Evolutionary conservation across 768 basidiomycete genomes (phyloP).

Genomic region (Chalciporus chontae): DNA sequence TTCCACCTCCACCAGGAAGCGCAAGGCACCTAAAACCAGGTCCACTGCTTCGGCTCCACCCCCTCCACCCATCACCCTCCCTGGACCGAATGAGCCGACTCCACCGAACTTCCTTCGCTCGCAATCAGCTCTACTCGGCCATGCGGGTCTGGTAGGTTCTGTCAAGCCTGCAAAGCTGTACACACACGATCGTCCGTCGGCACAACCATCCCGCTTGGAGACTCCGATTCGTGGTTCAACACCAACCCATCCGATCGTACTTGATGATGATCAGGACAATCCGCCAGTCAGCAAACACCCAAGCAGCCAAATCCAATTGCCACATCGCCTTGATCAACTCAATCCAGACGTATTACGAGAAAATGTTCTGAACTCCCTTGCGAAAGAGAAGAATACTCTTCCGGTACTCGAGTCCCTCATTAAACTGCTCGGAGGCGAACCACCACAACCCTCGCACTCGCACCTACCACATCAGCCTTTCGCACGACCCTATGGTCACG

Average conservation of each 20-base stretch:
- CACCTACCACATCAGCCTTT: slow-evolving; percentile 8
- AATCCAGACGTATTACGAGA: slow-evolving; percentile 45
- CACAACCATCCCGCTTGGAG: slow-evolving; percentile 35
- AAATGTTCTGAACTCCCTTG: slow-evolving; percentile 57
- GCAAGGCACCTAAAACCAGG: slow-evolving; percentile 34
- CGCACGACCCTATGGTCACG: slow-evolving; percentile 20
- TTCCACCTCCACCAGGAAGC: slow-evolving; percentile 26
- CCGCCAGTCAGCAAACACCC: slow-evolving; percentile 17
- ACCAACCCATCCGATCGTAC: slow-evolving; percentile 62
- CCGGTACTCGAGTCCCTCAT: slow-evolving; percentile 62
- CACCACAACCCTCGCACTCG: slow-evolving; percentile 11
- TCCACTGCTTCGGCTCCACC: slow-evolving; percentile 44
- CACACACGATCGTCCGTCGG: slow-evolving; percentile 1
- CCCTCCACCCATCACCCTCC: slow-evolving; percentile 57
- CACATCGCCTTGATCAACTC: slow-evolving; percentile 26
- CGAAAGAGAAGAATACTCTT: slow-evolving; percentile 63
- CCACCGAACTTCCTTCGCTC: slow-evolving; percentile 72
- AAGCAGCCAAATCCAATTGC: slow-evolving; percentile 1
- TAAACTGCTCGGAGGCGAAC: slow-evolving; percentile 47
- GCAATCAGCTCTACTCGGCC: slow-evolving; percentile 67
- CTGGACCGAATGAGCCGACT: slow-evolving; percentile 55
- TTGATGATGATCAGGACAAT: slow-evolving; percentile 53
- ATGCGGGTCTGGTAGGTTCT: slow-evolving; percentile 66
- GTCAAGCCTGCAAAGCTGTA: slow-evolving; percentile 48
- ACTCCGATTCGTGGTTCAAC: slow-evolving; percentile 49